Evolutionary conservation across 805 yeast species (phyloP).

Genomic region (Myxozyma lipomycoides): DNA sequence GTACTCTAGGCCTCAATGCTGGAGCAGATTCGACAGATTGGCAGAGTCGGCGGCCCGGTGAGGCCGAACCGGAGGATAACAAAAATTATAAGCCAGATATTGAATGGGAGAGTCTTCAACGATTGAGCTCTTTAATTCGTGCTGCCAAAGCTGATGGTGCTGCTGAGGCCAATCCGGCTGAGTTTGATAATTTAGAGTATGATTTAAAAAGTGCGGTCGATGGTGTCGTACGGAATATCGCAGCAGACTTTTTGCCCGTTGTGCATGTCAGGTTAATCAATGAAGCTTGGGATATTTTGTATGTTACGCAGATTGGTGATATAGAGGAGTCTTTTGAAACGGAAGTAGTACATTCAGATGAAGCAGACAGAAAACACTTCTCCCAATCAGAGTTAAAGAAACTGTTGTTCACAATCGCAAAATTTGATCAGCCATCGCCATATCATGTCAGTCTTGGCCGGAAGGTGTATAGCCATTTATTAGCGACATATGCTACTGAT

Average conservation of each 20-base stretch:
- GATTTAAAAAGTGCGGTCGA: conserved; percentile 18
- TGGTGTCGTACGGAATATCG: conserved; percentile 6
- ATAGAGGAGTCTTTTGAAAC: conserved; percentile 2
- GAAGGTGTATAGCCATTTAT: conserved; percentile 14
- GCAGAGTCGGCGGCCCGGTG: not conserved
- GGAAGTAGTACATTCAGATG: conserved; percentile 4
- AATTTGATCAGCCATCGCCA: conserved; percentile 12
- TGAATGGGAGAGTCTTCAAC: conserved; percentile 25
- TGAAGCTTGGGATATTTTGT: conserved; percentile 25
- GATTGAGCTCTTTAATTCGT: conserved; percentile 19
- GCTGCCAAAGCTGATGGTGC: conserved; percentile 14
- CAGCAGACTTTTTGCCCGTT: conserved; percentile 15
- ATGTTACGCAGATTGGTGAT: conserved; percentile 13
- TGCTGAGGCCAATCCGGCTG: conserved; percentile 1
- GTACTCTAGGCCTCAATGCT: not conserved
- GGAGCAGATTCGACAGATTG: not conserved
- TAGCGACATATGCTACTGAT: conserved; percentile 1
- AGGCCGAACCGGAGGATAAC: not conserved
- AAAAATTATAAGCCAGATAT: conserved; percentile 18
- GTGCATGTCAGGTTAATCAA: conserved; percentile 19
- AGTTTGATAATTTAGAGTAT: conserved; percentile 11
- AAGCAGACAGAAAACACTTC: conserved; percentile 7
- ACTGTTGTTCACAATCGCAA: conserved; percentile 9
- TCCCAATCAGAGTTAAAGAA: conserved; percentile 9
- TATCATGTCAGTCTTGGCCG: conserved; percentile 23